Base-by-base conservation (phyloP, 2,329 filamentous ascomycete genomes). In the Claviceps fusiformis region DNA sequence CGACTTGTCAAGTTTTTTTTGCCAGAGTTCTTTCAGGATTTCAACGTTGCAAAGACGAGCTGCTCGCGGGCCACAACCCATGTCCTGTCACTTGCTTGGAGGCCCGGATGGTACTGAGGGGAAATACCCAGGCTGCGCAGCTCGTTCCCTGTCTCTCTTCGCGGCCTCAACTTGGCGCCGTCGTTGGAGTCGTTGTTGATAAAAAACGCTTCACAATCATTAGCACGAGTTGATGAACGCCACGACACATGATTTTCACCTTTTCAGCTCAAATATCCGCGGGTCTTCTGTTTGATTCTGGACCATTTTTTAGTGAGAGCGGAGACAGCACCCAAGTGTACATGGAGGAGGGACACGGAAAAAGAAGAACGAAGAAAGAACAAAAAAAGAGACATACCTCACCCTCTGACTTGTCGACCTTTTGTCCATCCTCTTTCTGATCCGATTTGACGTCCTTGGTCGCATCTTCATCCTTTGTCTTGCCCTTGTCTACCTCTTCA, bases 221-320 rank as follows among this genome's bases (percentile, higher is more conserved):
- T 50, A 58, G 55, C 49, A 37, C 17, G 11, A 43, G 24, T n/a
- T 31, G 9, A 2, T 29, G 3, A 29, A 45, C 29, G 19, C 45
- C 5, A 44, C 13, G 5, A 24, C 3, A 11, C 3, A 9, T 3
- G 3, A 17, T 49, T 24, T n/a, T 11, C 71, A 92, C 87, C 85
- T 90, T 65, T 92, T 87, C 56, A 96, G 75, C 60, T 86, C 81
- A 71, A 93, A 98, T 3, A 95, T 79, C 46, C 92, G 81, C 24
- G 89, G 86, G 55, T 86, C 83, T 57, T 87, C 82, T 57, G 87
- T 83, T 39, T 57, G 55, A 27, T 57, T 56, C 13, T 64, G 58
- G 3, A 13, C 19, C 19, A 24, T n/a, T 33, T 5, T 10, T 10
- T 35, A 8, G 35, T 50, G 0, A 54, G 39, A 15, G 44, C 24